Evolutionary conservation across 345 rosid genomes (phyloP), one percentile per base, ranked within the genome.

Genomic region (Hibiscus tridactylites): DNA sequence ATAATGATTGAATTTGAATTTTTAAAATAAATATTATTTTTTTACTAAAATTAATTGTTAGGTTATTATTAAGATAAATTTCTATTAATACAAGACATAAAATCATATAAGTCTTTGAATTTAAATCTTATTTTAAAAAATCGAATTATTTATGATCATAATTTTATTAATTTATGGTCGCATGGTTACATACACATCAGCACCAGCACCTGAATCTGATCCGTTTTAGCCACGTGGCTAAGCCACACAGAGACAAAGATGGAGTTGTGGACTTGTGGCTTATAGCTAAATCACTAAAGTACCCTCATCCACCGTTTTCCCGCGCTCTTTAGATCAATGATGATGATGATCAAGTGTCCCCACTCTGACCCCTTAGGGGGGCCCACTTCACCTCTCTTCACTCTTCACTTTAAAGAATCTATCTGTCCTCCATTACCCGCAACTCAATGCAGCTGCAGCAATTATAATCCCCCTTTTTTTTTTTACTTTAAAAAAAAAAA

Each of bases 381-480:
- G 56, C 78, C 84, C 70, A 71, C 33, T 28, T 24, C 8, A n/a
- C 65, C 59, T 44, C 49, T 37, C 57, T 29, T 44, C 56, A 16
- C 3, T 68, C 63, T 21, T 56, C n/a, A 71, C 21, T 77, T 79
- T 78, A 74, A 73, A 78, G 73, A 81, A 70, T 77, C 86, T 70
- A 68, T 61, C 93, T 85, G 89, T 81, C 83, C 71, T 78, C 88
- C 90, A 86, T 83, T 79, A 76, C 88, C 84, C 90, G 85, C 82
- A 73, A 82, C 85, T 86, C 88, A 83, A 86, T 83, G 85, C 68
- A 54, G 9, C 56, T 13, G 56, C 17, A 50, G 56, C 17, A 15
- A 15, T 5, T 15, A 15, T 50, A 50, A 50, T 13, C 0, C 9
- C 12, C 1, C 3, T 50, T 29, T 26, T 61, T 26, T 59, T 21